These are phyloP conservation scores for Leishmania braziliensis DNA, from an alignment of 208 protist genomes.

Conservation along the genomic window DNA sequence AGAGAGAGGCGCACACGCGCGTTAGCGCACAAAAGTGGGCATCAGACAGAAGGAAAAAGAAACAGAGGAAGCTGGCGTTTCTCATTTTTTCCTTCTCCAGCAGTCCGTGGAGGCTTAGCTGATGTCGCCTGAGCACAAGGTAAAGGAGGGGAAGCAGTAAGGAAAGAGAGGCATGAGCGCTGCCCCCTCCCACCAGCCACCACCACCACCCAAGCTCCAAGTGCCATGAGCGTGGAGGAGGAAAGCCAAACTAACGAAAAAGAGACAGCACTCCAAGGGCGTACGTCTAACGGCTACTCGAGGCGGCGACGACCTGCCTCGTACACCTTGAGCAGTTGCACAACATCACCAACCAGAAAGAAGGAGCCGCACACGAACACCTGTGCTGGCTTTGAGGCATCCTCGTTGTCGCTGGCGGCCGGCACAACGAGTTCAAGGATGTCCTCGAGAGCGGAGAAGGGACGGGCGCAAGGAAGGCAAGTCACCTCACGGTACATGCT, in stretches of 20 bases:
- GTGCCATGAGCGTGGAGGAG: neutral
- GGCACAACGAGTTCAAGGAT: constrained; percentile 55
- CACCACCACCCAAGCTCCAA: neutral
- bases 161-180: neutral
- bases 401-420: constrained; percentile 48
- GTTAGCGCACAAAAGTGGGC: neutral
- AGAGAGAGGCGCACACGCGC: neutral
- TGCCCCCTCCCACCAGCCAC: neutral
- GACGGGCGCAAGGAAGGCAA: constrained; percentile 53
- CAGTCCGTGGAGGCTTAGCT: neutral
- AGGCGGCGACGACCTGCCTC: constrained; percentile 21
- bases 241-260: neutral
- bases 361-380: constrained; percentile 90
- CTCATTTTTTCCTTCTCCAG: neutral
- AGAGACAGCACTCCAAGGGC: neutral
- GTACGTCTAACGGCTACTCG: neutral
- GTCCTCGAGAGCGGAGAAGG: constrained; percentile 65
- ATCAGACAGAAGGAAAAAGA: neutral
- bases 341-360: constrained; percentile 74
- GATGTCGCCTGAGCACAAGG: neutral
- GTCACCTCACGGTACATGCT: constrained; percentile 71
- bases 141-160: neutral
- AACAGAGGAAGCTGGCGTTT: neutral
- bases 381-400: constrained; percentile 68
- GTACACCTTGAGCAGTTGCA: constrained; percentile 48